These are phyloP conservation scores for Saccharomyces mikatae DNA, from an alignment of 805 yeast genomes.

Conservation along the genomic window DNA sequence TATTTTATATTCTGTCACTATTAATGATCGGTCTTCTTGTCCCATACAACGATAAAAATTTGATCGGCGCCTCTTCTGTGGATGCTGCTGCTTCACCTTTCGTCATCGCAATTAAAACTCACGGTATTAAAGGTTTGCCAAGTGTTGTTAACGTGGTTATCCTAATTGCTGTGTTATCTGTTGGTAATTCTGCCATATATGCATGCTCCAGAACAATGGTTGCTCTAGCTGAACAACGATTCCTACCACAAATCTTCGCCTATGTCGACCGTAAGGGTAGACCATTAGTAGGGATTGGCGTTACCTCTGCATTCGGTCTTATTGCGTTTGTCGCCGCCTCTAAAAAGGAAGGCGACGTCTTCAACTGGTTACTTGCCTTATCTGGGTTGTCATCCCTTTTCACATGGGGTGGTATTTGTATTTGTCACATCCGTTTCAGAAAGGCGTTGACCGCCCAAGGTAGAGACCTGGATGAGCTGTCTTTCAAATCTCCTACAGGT, in stretches of 20 bases:
- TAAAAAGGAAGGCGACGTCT: conserved; percentile 43
- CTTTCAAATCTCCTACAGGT: conserved; percentile 62
- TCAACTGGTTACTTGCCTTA: conserved; percentile 56
- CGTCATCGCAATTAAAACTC: conserved; percentile 59
- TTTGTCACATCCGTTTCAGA: conserved; percentile 57
- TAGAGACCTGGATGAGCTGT: conserved; percentile 57
- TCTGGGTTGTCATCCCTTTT: conserved; percentile 57
- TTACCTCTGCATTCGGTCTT: conserved; percentile 47
- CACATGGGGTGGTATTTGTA: conserved; percentile 55
- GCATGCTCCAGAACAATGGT: conserved; percentile 61
- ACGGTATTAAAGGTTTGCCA: conserved; percentile 59
- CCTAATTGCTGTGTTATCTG: conserved; percentile 58
- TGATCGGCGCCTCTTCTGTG: conserved; percentile 41
- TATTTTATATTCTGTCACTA: conserved; percentile 41
- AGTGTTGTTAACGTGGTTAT: conserved; percentile 62
- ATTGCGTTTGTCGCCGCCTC: conserved; percentile 53
- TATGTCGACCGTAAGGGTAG: conserved; percentile 62
- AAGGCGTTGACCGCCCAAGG: conserved; percentile 58
- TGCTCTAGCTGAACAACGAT: conserved; percentile 56
- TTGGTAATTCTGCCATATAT: conserved; percentile 65
- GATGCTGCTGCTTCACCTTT: conserved; percentile 70
- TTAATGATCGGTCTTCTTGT: conserved; percentile 41
- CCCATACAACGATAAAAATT: conserved; percentile 36
- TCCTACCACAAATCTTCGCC: conserved; percentile 49
- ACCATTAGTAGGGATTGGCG: conserved; percentile 50